Percentiles rank a stretch among this genome's conserved stretches.
phyloP scores from a whole-genome alignment of 2,329 filamentous ascomycete species.

The Parastagonospora nodorum region DNA sequence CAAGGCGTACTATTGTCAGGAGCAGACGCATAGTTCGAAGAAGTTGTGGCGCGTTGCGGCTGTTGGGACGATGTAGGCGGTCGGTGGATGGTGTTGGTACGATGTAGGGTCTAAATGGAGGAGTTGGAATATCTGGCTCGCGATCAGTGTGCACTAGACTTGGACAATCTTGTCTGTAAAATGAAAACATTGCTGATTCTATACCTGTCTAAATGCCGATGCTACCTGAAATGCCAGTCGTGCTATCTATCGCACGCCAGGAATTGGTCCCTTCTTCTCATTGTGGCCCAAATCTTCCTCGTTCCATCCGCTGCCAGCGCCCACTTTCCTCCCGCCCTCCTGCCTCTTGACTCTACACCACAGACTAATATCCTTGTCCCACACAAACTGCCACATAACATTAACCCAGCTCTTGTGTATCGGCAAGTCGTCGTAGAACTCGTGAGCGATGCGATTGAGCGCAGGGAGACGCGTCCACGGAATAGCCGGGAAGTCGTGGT shows the following conservation, averaged over 20 bases:
- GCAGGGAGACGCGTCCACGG: constrained; percentile 87
- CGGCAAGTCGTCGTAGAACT: constrained; percentile 91
- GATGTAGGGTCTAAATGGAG: too few species aligned
- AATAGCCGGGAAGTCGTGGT: constrained; percentile 97
- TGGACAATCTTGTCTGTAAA: too few species aligned
- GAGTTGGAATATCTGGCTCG: too few species aligned
- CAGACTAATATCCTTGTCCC: constrained; percentile 85
- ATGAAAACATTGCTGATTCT: neutral
- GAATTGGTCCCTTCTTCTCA: constrained; percentile 53
- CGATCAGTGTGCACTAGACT: too few species aligned
- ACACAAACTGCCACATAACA: constrained; percentile 94
- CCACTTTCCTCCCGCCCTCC: constrained; percentile 71
- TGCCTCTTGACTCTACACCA: constrained; percentile 92
- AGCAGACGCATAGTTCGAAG: neutral
- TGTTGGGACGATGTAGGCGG: neutral
- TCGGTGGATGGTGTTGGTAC: too few species aligned
- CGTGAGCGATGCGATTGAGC: constrained; percentile 78
- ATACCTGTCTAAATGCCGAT: neutral
- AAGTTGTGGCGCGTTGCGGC: constrained; percentile 5
- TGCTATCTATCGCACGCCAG: constrained; percentile 37
- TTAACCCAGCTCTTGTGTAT: constrained; percentile 88
- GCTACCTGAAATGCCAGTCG: neutral
- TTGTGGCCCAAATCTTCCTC: constrained; percentile 56
- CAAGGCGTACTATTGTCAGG: constrained; percentile 2
- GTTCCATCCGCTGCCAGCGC: constrained; percentile 49